phyloP scores from a whole-genome alignment of 371 early-diverging fungal genomes.

The Dichotomocladium elegans region DNA sequence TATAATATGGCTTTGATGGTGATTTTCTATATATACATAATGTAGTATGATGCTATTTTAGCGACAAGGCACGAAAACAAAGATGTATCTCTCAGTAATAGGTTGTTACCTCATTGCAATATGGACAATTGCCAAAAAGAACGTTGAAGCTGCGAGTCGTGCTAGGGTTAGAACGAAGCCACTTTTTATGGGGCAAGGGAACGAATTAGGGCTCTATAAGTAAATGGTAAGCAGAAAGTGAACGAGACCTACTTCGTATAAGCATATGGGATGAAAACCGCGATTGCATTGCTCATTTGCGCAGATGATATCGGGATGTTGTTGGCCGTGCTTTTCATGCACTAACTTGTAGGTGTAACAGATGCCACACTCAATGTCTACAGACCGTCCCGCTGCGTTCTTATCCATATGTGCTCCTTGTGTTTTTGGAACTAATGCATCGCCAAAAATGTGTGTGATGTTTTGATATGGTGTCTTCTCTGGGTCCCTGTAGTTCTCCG shows the following conservation, averaged over 20 bases:
- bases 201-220: not conserved
- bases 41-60: too few relatives aligned
- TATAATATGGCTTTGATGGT: constrained; percentile 29
- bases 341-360: constrained; percentile 38
- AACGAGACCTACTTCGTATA: constrained; percentile 25
- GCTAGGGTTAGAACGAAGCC: constrained; percentile 34
- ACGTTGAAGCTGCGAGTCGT: constrained; percentile 37
- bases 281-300: constrained; percentile 27
- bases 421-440: not conserved
- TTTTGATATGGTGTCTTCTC: constrained; percentile 3
- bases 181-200: constrained; percentile 6
- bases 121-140: constrained; percentile 43
- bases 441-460: not conserved
- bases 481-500: constrained; percentile 2
- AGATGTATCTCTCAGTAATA: not conserved
- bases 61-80: not conserved
- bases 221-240: too few relatives aligned
- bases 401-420: not conserved
- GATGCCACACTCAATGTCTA: constrained; percentile 43
- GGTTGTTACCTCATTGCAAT: constrained; percentile 37
- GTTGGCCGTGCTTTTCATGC: not conserved
- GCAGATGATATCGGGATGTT: constrained; percentile 33
- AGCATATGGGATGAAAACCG: constrained; percentile 36
- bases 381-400: too few relatives aligned
- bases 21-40: constrained; percentile 25